phyloP scores from a whole-genome alignment of 2,329 filamentous ascomycete genomes.

The Niveomyces coronatus region DNA sequence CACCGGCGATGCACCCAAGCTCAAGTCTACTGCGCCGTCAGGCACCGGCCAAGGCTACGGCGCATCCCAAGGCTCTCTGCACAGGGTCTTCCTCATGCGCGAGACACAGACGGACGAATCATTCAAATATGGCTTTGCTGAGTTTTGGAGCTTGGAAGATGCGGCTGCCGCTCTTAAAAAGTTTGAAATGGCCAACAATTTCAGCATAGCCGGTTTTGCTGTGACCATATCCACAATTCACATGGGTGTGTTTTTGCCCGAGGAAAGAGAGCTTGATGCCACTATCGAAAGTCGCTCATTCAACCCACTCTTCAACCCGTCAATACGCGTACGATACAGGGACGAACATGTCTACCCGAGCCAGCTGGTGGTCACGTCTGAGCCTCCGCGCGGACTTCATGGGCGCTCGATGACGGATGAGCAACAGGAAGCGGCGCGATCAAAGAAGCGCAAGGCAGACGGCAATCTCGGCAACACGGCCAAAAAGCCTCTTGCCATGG shows the following conservation, averaged over 20 bases:
- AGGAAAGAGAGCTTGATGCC: slow-evolving; percentile 45
- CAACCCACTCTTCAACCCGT: slow-evolving; percentile 56
- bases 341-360: slow-evolving; percentile 63
- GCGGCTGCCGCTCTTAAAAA: slow-evolving; percentile 64
- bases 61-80: slow-evolving; percentile 62
- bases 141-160: slow-evolving; percentile 68
- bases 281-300: slow-evolving; percentile 57
- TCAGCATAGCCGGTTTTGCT: slow-evolving; percentile 65
- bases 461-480: slow-evolving; percentile 18
- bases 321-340: slow-evolving; percentile 63
- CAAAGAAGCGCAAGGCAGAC: slow-evolving; percentile 47
- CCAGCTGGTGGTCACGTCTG: slow-evolving; percentile 48
- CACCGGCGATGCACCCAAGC: slow-evolving; percentile 37
- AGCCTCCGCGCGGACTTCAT: slow-evolving; percentile 26
- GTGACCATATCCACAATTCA: slow-evolving; percentile 68
- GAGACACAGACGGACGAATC: slow-evolving; percentile 62
- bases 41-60: slow-evolving; percentile 51
- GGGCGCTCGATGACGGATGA: slow-evolving; percentile 5
- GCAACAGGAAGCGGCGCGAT: slow-evolving; percentile 26
- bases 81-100: slow-evolving; percentile 66
- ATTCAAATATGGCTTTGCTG: slow-evolving; percentile 74
- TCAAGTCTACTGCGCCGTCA: slow-evolving; percentile 49
- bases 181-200: slow-evolving; percentile 60
- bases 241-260: slow-evolving; percentile 73
- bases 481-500: slow-evolving; percentile 32